phyloP scores from a whole-genome alignment of 371 early-diverging fungal species.

The Mortierella polycephala region DNA sequence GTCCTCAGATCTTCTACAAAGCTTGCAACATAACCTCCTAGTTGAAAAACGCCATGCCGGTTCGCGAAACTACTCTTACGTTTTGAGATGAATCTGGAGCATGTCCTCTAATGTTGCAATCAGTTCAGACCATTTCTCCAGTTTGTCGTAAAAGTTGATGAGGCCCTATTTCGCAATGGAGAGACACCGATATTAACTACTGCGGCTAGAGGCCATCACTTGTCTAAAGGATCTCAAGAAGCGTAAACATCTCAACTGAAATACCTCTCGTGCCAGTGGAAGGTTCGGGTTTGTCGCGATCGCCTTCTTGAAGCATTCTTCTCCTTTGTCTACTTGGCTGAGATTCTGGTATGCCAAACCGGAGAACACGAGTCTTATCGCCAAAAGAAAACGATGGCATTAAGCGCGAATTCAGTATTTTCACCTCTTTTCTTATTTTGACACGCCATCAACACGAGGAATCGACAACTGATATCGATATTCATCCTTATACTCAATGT shows the following conservation, averaged over 20 bases:
- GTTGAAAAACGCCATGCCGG: too few relatives aligned
- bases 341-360: constrained; percentile 82
- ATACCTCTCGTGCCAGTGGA: constrained; percentile 84
- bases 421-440: neutral
- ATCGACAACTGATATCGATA: too few relatives aligned
- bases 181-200: neutral
- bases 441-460: neutral
- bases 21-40: too few relatives aligned
- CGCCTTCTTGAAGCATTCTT: constrained; percentile 75
- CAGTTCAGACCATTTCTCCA: constrained; percentile 53
- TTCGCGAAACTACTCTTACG: constrained; percentile 41
- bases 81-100: constrained; percentile 36
- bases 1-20: constrained; percentile 5
- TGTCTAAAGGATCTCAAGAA: neutral
- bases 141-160: constrained; percentile 69
- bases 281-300: constrained; percentile 67
- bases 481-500: too few relatives aligned
- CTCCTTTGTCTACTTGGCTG: constrained; percentile 71
- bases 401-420: neutral
- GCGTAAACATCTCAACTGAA: neutral
- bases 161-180: constrained; percentile 55
- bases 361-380: constrained; percentile 73
- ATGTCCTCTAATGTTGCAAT: constrained; percentile 55
- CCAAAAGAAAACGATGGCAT: neutral
- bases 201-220: neutral